Conservation (phyloP, 108 stramenopile genomes). For the Thalassiosira profunda region DNA sequence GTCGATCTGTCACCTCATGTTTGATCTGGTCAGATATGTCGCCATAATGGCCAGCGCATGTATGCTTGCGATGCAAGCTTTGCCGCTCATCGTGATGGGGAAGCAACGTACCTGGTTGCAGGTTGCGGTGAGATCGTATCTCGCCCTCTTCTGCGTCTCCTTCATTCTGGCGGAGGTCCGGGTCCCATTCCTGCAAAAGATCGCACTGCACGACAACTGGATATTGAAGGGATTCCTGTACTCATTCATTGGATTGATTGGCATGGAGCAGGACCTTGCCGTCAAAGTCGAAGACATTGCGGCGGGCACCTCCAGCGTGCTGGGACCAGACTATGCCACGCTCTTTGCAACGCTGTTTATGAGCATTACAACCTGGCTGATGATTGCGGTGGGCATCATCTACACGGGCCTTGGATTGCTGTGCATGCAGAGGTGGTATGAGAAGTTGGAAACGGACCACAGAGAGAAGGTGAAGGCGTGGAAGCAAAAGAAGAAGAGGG, state of each 20-base stretch:
- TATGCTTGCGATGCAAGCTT: slow-evolving; percentile 35
- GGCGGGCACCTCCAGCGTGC: slow-evolving; percentile 18
- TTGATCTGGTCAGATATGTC: slow-evolving; percentile 27
- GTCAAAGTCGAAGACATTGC: slow-evolving; percentile 61
- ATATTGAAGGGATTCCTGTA: slow-evolving; percentile 76
- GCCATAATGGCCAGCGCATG: slow-evolving; percentile 26
- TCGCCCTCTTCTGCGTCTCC: slow-evolving; percentile 62
- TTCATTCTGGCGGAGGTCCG: slow-evolving; percentile 69
- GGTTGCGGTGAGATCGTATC: slow-evolving; percentile 48
- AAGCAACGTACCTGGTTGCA: slow-evolving; percentile 28
- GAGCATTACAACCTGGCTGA: slow-evolving; percentile 44
- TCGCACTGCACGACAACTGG: slow-evolving; percentile 44
- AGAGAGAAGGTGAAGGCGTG: slow-evolving; percentile 34
- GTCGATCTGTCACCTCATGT: slow-evolving; percentile 6
- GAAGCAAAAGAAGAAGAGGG: slow-evolving; percentile 35
- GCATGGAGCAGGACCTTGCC: slow-evolving; percentile 73
- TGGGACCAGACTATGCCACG: slow-evolving; percentile 40
- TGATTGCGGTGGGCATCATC: slow-evolving; percentile 39
- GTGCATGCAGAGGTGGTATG: slow-evolving; percentile 43
- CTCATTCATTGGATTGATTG: slow-evolving; percentile 79
- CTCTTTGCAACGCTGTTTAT: slow-evolving; percentile 41
- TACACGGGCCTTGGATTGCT: slow-evolving; percentile 36
- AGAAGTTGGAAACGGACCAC: slow-evolving; percentile 34
- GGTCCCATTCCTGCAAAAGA: slow-evolving; percentile 51
- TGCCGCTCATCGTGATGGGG: slow-evolving; percentile 23